phyloP scores from a whole-genome alignment of 352 stramenopile genomes.

The Phytophthora crassamura region DNA sequence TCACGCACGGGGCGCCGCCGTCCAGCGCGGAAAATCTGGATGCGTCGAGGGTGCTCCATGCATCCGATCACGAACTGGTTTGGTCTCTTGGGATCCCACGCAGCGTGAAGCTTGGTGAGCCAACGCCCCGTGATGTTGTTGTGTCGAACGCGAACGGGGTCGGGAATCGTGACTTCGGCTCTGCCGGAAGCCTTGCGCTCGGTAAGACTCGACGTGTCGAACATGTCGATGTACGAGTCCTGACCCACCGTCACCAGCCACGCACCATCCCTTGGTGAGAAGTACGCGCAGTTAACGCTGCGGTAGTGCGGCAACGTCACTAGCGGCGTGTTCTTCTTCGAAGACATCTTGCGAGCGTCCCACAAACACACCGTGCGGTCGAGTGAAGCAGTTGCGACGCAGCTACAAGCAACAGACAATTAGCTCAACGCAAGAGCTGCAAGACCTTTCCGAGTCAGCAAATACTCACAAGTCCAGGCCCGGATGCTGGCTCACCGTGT shows the following conservation, averaged over 20 bases:
- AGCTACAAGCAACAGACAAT: conserved; percentile 41
- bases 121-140: conserved; percentile 89
- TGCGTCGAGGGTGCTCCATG: conserved; percentile 79
- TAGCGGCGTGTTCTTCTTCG: conserved; percentile 48
- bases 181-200: conserved; percentile 38
- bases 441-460: not conserved
- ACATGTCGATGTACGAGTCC: conserved; percentile 84
- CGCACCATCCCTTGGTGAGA: conserved; percentile 64
- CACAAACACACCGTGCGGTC: conserved; percentile 86
- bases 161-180: conserved; percentile 52
- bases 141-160: conserved; percentile 49
- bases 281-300: conserved; percentile 90
- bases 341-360: conserved; percentile 70
- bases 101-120: conserved; percentile 87
- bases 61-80: conserved; percentile 83
- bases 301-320: conserved; percentile 71
- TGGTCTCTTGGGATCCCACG: conserved; percentile 81
- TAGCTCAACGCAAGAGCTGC: not conserved
- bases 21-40: conserved; percentile 84
- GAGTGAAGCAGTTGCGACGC: conserved; percentile 77
- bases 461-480: conserved; percentile 61
- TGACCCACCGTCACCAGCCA: conserved; percentile 85
- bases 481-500: conserved; percentile 84
- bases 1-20: conserved; percentile 76
- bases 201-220: conserved; percentile 53